A percentile compares a stretch with the other conserved stretches of the same genome.
phyloP scores from a whole-genome alignment of 768 basidiomycete species.

The Russula sp. region DNA sequence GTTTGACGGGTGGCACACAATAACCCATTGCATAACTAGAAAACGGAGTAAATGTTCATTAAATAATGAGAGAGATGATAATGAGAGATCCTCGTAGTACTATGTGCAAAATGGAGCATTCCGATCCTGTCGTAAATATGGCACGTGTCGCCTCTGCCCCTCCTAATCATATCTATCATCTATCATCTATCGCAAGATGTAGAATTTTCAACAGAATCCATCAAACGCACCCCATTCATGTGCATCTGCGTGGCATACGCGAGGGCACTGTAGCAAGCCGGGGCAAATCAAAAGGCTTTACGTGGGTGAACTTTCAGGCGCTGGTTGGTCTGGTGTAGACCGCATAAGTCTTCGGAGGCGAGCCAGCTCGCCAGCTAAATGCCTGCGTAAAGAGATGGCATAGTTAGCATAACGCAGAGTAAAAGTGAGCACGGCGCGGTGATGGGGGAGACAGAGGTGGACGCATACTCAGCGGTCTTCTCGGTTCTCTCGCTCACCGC shows the following conservation, averaged over 20 bases:
- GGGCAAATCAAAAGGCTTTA: conserved; percentile 11
- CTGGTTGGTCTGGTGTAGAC: conserved; percentile 38
- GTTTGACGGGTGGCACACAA: neutral
- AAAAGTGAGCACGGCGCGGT: neutral
- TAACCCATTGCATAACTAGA: neutral
- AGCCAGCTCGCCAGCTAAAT: conserved; percentile 59
- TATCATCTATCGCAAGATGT: neutral
- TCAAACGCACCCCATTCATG: neutral
- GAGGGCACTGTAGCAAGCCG: neutral
- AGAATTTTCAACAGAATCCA: neutral
- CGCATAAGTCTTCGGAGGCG: conserved; percentile 74
- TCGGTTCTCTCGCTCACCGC: conserved; percentile 55
- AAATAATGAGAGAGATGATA: conserved; percentile 16
- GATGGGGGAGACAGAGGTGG: neutral
- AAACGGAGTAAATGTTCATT: neutral
- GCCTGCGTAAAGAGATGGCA: conserved; percentile 40
- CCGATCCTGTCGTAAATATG: conserved; percentile 15
- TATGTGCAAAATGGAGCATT: conserved; percentile 24
- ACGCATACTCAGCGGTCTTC: conserved; percentile 59
- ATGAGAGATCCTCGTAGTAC: conserved; percentile 24
- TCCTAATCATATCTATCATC: neutral
- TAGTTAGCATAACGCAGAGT: conserved; percentile 18
- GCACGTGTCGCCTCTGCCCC: conserved; percentile 2
- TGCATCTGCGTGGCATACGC: neutral
- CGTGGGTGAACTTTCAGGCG: conserved; percentile 18